Evolutionary conservation across 345 rosid genomes (phyloP).

Genomic region (Xanthoceras sorbifolium): DNA sequence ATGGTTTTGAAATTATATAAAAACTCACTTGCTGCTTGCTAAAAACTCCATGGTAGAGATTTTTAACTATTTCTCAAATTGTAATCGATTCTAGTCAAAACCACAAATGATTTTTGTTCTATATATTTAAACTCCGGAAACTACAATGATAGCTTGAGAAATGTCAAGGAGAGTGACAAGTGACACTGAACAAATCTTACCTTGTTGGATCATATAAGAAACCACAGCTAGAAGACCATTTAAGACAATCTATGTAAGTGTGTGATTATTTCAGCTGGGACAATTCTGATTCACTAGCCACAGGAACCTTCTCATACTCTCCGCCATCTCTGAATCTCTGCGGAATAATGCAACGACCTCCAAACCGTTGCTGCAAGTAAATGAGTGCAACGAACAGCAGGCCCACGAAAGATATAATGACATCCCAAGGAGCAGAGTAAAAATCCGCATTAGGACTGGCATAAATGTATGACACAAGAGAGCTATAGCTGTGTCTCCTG

Average conservation of each 20-base stretch:
- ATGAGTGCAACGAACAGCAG: slow-evolving; percentile 38
- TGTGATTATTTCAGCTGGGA: neutral
- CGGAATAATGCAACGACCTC: slow-evolving; percentile 41
- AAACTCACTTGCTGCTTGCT: neutral
- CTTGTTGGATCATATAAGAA: neutral
- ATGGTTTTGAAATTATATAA: neutral
- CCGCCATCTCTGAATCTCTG: slow-evolving; percentile 23
- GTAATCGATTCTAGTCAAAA: too few relatives aligned
- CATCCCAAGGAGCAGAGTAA: slow-evolving; percentile 43
- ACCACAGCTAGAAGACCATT: neutral
- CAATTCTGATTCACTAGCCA: slow-evolving; percentile 23
- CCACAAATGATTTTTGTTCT: too few relatives aligned
- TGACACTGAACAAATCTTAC: neutral
- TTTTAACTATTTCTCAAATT: neutral
- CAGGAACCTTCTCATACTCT: slow-evolving; percentile 39
- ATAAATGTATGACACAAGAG: slow-evolving; percentile 31
- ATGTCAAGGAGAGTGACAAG: too few relatives aligned
- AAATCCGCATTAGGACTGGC: slow-evolving; percentile 31
- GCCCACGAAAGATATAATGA: slow-evolving; percentile 29
- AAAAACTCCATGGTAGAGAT: neutral
- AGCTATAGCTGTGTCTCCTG: slow-evolving; percentile 27
- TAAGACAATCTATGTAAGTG: neutral
- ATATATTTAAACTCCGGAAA: too few relatives aligned
- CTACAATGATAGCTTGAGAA: too few relatives aligned
- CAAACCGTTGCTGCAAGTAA: slow-evolving; percentile 50